Conservation (phyloP, 352 stramenopile genomes). For the Globisporangium spiculum region DNA sequence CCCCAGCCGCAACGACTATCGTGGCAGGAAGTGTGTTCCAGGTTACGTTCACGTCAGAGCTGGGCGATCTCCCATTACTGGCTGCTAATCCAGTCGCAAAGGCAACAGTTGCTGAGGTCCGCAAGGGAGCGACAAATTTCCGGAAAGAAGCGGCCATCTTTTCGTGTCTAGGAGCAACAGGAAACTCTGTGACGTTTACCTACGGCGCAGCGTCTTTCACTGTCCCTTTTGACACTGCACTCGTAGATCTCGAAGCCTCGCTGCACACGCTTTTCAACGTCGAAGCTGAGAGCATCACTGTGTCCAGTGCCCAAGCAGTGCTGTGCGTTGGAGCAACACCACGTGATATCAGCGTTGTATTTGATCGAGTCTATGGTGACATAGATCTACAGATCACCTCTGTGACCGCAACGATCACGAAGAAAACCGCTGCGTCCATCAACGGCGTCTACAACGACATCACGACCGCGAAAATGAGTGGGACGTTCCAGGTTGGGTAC, state of each 20-base stretch:
- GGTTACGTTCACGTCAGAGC: constrained; percentile 58
- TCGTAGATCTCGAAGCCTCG: constrained; percentile 33
- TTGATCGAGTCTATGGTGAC: constrained; percentile 62
- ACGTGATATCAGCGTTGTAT: constrained; percentile 46
- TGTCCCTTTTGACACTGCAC: constrained; percentile 25
- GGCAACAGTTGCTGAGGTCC: constrained; percentile 28
- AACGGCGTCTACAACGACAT: constrained; percentile 58
- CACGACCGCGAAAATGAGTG: constrained; percentile 54
- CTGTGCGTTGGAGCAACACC: constrained; percentile 38
- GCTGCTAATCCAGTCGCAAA: constrained; percentile 3
- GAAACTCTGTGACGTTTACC: constrained; percentile 31
- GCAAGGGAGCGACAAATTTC: constrained; percentile 48
- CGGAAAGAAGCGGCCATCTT: constrained; percentile 69
- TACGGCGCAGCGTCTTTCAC: constrained; percentile 6
- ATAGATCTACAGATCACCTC: constrained; percentile 31
- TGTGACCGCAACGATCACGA: constrained; percentile 17
- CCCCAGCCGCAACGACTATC: constrained; percentile 25
- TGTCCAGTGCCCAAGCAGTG: constrained; percentile 38
- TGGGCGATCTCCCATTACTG: constrained; percentile 47
- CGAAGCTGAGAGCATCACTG: constrained; percentile 56
- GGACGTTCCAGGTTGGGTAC: constrained; percentile 79
- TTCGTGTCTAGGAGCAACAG: constrained; percentile 33
- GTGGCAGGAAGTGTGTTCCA: constrained; percentile 24
- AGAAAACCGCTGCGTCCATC: constrained; percentile 37
- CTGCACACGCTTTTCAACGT: constrained; percentile 49